Evolutionary conservation across 306 rosid genomes (phyloP).

Genomic region (Acacia acuminata): DNA sequence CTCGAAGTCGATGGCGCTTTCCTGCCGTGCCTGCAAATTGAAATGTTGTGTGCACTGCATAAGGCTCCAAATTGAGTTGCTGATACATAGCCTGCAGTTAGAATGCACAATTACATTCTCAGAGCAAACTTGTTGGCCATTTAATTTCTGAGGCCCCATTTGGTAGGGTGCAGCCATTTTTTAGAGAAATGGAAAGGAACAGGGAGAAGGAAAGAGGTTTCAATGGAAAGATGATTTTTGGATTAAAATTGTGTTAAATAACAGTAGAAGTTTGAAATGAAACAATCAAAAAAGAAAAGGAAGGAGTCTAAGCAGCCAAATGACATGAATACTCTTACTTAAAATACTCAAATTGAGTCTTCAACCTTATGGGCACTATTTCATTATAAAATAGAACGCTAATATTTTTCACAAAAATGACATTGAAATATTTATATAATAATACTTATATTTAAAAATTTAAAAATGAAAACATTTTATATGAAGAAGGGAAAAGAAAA

Average conservation of each 20-base stretch:
- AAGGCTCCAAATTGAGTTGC: constrained; percentile 85
- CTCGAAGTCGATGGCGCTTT: constrained; percentile 95
- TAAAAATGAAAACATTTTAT: not conserved
- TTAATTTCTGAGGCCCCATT: constrained; percentile 7
- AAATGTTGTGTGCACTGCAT: constrained; percentile 94
- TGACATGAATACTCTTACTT: constrained; percentile 7
- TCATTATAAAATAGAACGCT: not conserved
- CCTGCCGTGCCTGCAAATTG: constrained; percentile 94
- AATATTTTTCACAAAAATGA: not conserved
- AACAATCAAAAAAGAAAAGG: not conserved
- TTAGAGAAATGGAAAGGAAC: not conserved
- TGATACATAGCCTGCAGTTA: constrained; percentile 77
- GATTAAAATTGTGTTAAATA: not conserved
- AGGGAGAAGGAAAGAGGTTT: not conserved
- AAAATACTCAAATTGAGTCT: not conserved
- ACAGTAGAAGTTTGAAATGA: not conserved
- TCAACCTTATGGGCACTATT: not conserved
- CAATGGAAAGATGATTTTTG: not conserved
- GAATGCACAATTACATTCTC: constrained; percentile 31
- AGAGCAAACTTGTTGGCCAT: constrained; percentile 3
- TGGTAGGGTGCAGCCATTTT: not conserved
- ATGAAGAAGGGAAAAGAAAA: constrained; percentile 1
- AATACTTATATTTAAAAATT: not conserved
- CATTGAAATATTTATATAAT: not conserved
- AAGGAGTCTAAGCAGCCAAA: not conserved